Evolutionary conservation across 169 alveolate genomes (phyloP).

Genomic region (Plasmodium cynomolgi): DNA sequence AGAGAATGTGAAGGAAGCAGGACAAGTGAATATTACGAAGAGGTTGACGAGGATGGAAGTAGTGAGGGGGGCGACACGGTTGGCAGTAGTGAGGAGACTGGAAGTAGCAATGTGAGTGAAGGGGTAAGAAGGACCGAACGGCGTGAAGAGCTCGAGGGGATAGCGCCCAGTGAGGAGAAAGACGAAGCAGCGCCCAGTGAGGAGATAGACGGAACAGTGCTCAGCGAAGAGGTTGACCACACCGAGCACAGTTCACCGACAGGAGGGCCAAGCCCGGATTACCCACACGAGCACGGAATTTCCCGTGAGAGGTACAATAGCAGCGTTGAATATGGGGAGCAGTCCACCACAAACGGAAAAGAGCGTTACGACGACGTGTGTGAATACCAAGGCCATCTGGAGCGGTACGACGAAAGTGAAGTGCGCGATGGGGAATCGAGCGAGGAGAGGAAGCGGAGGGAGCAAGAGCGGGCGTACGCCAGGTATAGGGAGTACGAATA

Average conservation of each 20-base stretch:
- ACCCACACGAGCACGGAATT: not conserved
- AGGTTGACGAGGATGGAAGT: not conserved
- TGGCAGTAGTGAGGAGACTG: not conserved
- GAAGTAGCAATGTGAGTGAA: not conserved
- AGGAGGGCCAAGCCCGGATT: not conserved
- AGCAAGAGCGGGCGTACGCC: not conserved
- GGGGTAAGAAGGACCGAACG: not conserved
- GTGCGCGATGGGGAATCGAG: not conserved
- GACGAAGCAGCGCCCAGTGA: not conserved
- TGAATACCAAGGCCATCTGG: conserved; percentile 8
- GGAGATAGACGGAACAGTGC: not conserved
- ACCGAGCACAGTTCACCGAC: not conserved
- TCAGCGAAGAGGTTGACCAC: not conserved
- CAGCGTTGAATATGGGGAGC: not conserved
- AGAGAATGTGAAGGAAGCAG: not conserved
- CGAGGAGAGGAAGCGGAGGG: not conserved
- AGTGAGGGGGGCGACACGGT: not conserved
- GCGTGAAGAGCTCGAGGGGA: not conserved
- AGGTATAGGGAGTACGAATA: not conserved
- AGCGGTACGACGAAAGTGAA: not conserved
- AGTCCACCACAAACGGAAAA: not conserved
- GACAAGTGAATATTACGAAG: not conserved
- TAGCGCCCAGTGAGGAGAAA: not conserved
- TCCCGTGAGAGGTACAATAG: not conserved
- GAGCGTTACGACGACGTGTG: not conserved